Conservation (phyloP, 768 basidiomycete genomes). For the Mrakia gelida region DNA sequence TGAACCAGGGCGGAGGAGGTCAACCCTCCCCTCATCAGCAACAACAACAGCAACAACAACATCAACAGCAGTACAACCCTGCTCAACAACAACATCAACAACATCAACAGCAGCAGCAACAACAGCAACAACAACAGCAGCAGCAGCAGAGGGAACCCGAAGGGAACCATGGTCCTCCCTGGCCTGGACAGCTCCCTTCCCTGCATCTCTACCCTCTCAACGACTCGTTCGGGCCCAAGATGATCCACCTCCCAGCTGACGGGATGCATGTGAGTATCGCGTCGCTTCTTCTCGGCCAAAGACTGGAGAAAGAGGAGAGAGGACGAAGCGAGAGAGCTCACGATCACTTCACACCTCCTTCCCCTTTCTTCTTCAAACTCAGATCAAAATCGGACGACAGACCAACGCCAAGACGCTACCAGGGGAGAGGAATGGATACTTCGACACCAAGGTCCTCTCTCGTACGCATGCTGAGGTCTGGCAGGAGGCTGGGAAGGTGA, state of each 20-base stretch:
- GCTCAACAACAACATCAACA: constrained; percentile 14
- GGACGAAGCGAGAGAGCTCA: background rate
- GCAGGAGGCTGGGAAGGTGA: constrained; percentile 79
- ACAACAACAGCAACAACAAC: constrained; percentile 18
- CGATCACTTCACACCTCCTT: background rate
- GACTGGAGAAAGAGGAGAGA: background rate
- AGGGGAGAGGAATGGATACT: constrained; percentile 85
- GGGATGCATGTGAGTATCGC: constrained; percentile 2
- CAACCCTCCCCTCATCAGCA: constrained; percentile 20
- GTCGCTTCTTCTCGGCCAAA: background rate
- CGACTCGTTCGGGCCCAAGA: constrained; percentile 89
- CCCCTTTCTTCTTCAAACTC: constrained; percentile 50
- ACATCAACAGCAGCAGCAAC: constrained; percentile 19
- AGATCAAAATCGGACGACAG: constrained; percentile 74
- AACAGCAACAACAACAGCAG: constrained; percentile 3
- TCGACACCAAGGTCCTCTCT: constrained; percentile 91
- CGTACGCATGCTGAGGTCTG: constrained; percentile 98
- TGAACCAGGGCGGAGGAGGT: background rate
- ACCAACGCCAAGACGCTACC: constrained; percentile 94
- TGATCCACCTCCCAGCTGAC: constrained; percentile 54
- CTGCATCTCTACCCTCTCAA: constrained; percentile 79
- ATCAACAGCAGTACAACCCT: constrained; percentile 4
- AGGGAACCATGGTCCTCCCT: constrained; percentile 17
- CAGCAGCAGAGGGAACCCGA: constrained; percentile 5
- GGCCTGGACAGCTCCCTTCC: constrained; percentile 42